Percentiles rank a stretch among this genome's conserved stretches.
phyloP scores from a whole-genome alignment of 192 early-diverging fungal genomes.

The Mortierella claussenii region DNA sequence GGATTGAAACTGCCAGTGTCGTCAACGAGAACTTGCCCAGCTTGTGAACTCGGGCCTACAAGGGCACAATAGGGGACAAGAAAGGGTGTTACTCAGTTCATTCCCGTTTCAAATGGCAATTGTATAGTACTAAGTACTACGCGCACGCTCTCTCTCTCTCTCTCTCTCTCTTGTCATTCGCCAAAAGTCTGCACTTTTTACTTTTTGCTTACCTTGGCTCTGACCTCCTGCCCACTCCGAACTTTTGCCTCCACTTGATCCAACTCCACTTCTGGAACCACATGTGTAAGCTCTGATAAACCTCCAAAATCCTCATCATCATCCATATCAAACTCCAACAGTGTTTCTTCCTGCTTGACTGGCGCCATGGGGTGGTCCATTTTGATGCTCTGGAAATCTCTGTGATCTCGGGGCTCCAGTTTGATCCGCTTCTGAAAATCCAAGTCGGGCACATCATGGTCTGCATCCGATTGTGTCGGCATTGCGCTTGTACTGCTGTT shows the following conservation, averaged over 20 bases:
- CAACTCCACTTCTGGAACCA: conserved; percentile 17
- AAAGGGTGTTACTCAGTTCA: not conserved
- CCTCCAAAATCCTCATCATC: conserved; percentile 37
- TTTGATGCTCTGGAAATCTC: not conserved
- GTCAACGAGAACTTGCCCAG: conserved; percentile 50
- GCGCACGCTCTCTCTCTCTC: not conserved
- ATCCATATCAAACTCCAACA: conserved; percentile 48
- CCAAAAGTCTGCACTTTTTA: not conserved
- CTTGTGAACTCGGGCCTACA: conserved; percentile 29
- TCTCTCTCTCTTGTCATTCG: no score
- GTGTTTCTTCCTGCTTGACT: conserved; percentile 37
- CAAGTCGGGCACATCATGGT: not conserved
- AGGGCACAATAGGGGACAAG: not conserved
- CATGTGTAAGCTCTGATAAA: not conserved
- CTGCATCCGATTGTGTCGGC: not conserved
- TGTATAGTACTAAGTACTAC: not conserved
- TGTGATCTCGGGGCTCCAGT: not conserved
- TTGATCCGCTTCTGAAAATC: conserved; percentile 11
- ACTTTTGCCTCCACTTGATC: conserved; percentile 11
- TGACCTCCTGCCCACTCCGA: conserved; percentile 8
- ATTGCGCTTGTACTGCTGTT: not conserved
- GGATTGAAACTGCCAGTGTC: conserved; percentile 29
- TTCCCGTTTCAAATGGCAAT: no score
- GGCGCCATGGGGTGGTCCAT: not conserved
- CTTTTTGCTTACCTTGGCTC: conserved; percentile 12